These are phyloP conservation scores for Calonectria hongkongensis DNA, from an alignment of 2,329 filamentous ascomycete genomes.

Conservation along the genomic window DNA sequence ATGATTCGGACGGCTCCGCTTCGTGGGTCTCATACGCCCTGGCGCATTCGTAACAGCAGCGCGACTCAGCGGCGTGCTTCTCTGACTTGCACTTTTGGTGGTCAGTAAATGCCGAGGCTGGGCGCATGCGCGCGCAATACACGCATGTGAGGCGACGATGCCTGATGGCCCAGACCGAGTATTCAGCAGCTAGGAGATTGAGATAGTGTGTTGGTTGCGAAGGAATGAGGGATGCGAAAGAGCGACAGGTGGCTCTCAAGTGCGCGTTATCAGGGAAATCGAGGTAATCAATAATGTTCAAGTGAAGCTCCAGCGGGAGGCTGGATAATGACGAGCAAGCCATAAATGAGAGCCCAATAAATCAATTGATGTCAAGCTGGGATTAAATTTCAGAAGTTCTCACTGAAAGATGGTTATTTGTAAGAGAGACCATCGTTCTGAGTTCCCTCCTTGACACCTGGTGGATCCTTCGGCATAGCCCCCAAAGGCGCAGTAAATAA, in stretches of 20 bases:
- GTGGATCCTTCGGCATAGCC: too few species aligned
- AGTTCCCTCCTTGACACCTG: too few species aligned
- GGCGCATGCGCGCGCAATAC: constrained; percentile 39
- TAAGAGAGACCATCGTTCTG: too few species aligned
- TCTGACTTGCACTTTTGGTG: constrained; percentile 15
- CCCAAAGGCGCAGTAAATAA: too few species aligned
- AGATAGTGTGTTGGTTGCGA: constrained; percentile 5
- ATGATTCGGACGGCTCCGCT: too few species aligned
- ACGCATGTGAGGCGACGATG: constrained; percentile 27
- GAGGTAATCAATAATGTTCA: constrained; percentile 23
- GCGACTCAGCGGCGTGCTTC: not conserved
- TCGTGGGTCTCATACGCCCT: not conserved
- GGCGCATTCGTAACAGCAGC: constrained; percentile 29
- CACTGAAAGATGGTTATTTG: too few species aligned
- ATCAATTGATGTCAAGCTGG: too few species aligned
- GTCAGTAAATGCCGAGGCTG: constrained; percentile 28
- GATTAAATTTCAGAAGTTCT: too few species aligned
- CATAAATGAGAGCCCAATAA: not conserved
- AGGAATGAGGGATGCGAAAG: constrained; percentile 31
- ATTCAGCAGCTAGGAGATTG: constrained; percentile 28
- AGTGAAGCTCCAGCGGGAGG: constrained; percentile 27
- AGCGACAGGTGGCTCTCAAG: constrained; percentile 25
- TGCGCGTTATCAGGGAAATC: constrained; percentile 31
- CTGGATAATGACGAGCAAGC: not conserved
- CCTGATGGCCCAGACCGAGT: constrained; percentile 27